These are phyloP conservation scores for Ceratocystis harringtonii DNA, from an alignment of 2,329 filamentous ascomycete genomes.

Conservation along the genomic window DNA sequence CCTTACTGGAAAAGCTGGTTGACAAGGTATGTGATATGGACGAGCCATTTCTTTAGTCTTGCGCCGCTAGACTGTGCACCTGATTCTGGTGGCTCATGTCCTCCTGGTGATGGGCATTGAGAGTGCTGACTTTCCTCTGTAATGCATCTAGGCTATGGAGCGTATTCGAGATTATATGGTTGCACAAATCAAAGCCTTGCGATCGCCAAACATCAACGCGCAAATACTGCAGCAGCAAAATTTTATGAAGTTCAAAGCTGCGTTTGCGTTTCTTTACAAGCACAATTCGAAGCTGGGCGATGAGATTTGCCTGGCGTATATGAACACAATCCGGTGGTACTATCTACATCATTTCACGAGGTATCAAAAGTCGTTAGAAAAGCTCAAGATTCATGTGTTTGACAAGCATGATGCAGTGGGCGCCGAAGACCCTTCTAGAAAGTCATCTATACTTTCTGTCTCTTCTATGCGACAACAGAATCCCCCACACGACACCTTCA, in stretches of 20 bases:
- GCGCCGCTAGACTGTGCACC: not conserved
- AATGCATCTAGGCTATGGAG: constrained; percentile 59
- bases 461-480: constrained; percentile 28
- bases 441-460: constrained; percentile 41
- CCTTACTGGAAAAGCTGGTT: constrained; percentile 69
- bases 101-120: constrained; percentile 8
- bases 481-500: constrained; percentile 71
- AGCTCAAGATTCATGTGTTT: constrained; percentile 66
- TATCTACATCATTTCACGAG: constrained; percentile 82
- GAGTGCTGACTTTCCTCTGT: constrained; percentile 2
- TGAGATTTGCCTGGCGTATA: constrained; percentile 83
- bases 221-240: constrained; percentile 92
- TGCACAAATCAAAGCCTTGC: constrained; percentile 80
- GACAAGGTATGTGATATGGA: constrained; percentile 44
- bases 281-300: constrained; percentile 73
- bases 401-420: constrained; percentile 76
- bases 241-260: constrained; percentile 74
- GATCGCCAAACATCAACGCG: constrained; percentile 91
- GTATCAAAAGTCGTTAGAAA: constrained; percentile 70
- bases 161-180: constrained; percentile 91
- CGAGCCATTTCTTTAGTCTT: not conserved
- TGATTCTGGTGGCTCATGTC: not conserved
- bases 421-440: constrained; percentile 51
- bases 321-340: constrained; percentile 99
- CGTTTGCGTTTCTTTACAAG: constrained; percentile 70